These are phyloP conservation scores for Gossypium turneri DNA, from an alignment of 345 rosid genomes.

Conservation along the genomic window DNA sequence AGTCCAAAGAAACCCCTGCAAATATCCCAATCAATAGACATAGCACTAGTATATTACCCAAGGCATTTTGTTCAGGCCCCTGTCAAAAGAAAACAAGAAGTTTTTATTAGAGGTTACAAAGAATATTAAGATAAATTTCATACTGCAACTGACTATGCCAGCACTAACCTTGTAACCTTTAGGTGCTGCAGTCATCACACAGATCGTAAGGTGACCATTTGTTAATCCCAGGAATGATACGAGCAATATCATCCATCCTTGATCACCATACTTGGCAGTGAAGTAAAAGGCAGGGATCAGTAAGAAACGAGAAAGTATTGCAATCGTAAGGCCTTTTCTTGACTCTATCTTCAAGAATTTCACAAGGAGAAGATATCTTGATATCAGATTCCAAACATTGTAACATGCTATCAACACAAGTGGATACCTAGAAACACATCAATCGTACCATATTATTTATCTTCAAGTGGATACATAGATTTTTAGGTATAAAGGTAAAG, in stretches of 20 bases:
- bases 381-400: conserved; percentile 62
- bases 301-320: conserved; percentile 50
- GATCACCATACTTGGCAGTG: conserved; percentile 55
- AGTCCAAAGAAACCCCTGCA: conserved; percentile 65
- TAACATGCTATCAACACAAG: conserved; percentile 64
- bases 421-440: conserved; percentile 45
- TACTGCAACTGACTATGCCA: background rate
- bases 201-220: conserved; percentile 50
- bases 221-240: conserved; percentile 4
- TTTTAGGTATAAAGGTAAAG: background rate
- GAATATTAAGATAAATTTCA: background rate
- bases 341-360: conserved; percentile 58
- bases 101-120: background rate
- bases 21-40: conserved; percentile 37
- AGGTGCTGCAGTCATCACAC: conserved; percentile 76
- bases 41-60: conserved; percentile 76
- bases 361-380: conserved; percentile 59
- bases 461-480: too few relatives aligned
- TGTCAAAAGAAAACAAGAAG: conserved; percentile 20
- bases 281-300: conserved; percentile 70
- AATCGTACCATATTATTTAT: background rate
- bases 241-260: conserved; percentile 90
- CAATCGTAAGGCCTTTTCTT: conserved; percentile 52
- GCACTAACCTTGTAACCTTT: conserved; percentile 77
- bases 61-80: conserved; percentile 93